phyloP scores from a whole-genome alignment of 2,329 filamentous ascomycete genomes.

The Stagonosporopsis vannaccii region DNA sequence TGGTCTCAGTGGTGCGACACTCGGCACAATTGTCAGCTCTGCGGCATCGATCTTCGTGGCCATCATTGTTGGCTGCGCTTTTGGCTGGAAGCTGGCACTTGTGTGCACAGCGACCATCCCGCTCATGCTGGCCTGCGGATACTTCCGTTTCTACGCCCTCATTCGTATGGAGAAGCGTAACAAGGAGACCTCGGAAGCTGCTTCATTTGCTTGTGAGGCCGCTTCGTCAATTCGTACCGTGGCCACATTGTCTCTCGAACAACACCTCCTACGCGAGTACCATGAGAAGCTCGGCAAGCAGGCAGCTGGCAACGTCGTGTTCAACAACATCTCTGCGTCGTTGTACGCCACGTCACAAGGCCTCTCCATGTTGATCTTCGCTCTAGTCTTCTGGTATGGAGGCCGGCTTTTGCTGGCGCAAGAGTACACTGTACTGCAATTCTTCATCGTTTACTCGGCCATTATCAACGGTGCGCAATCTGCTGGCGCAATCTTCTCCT shows the following conservation, averaged over 20 bases:
- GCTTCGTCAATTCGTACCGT: conserved; percentile 95
- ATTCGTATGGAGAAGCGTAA: conserved; percentile 79
- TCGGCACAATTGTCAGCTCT: conserved; percentile 86
- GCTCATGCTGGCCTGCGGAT: conserved; percentile 79
- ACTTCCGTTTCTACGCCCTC: conserved; percentile 88
- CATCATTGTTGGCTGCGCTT: conserved; percentile 70
- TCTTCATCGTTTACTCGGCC: conserved; percentile 89
- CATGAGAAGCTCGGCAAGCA: conserved; percentile 73
- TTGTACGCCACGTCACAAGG: conserved; percentile 88
- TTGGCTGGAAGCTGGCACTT: conserved; percentile 88
- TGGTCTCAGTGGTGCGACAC: conserved; percentile 84
- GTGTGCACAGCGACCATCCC: conserved; percentile 83
- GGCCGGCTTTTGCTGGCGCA: conserved; percentile 38
- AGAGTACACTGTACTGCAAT: conserved; percentile 77
- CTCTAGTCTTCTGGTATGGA: conserved; percentile 51
- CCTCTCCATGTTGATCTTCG: conserved; percentile 60
- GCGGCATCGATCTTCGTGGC: conserved; percentile 78
- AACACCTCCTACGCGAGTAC: conserved; percentile 79
- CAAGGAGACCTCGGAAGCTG: conserved; percentile 79
- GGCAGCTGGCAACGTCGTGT: conserved; percentile 72
- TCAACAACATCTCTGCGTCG: conserved; percentile 75
- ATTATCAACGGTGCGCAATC: conserved; percentile 93
- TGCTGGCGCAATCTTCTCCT: conserved; percentile 90
- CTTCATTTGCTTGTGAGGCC: conserved; percentile 90
- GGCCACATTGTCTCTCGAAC: conserved; percentile 87